Percentiles rank a stretch among this genome's conserved stretches.
These are phyloP conservation scores for Camelina sativa DNA, from an alignment of 345 rosid genomes.

Conservation along the genomic window DNA sequence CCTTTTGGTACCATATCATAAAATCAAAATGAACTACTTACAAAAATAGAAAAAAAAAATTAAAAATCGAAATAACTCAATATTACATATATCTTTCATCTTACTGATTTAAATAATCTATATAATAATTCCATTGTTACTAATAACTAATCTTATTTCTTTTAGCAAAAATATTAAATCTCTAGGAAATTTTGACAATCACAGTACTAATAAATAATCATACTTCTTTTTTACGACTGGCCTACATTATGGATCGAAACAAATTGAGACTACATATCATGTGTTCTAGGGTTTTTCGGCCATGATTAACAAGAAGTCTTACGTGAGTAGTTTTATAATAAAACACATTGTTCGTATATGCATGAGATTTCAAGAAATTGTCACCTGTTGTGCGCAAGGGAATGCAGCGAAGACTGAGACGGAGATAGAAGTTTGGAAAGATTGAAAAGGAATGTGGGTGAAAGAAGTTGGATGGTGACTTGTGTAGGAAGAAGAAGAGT, in stretches of 20 bases:
- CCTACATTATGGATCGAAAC: background rate
- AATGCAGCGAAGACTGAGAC: constrained; percentile 80
- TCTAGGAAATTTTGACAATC: background rate
- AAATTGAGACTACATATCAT: background rate
- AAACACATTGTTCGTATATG: background rate
- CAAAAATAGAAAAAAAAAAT: background rate
- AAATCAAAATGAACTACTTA: background rate
- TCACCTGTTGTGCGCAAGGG: constrained; percentile 87
- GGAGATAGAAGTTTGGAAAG: constrained; percentile 77
- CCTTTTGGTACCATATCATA: constrained; percentile 46
- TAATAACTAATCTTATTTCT: background rate
- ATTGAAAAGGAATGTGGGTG: constrained; percentile 65
- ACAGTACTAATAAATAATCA: too few species aligned
- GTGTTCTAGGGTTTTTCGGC: background rate
- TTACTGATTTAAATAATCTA: too few species aligned
- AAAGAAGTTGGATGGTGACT: constrained; percentile 60
- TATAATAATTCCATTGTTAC: too few species aligned
- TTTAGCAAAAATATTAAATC: background rate
- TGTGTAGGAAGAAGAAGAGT: constrained; percentile 49
- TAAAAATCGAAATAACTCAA: constrained; percentile 11
- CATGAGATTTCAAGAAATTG: background rate
- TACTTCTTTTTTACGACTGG: too few species aligned
- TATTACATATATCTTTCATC: background rate
- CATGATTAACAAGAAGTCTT: background rate
- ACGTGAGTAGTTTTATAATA: background rate